Conservation (phyloP, 2,329 filamentous ascomycete species). For the Berkeleyomyces basicola region DNA sequence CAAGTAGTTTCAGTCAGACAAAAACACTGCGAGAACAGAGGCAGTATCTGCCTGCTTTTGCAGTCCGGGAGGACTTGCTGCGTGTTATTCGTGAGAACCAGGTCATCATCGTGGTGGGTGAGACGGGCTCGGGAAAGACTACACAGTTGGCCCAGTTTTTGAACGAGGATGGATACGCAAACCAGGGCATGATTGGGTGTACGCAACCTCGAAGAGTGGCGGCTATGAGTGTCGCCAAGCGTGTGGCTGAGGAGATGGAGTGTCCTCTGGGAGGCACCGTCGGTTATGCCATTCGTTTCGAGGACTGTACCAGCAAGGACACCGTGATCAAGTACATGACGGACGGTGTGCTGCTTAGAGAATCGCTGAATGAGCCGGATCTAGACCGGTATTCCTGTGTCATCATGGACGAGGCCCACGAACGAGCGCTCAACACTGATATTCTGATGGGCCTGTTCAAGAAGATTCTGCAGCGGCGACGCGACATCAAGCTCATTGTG, state of each 20-base stretch:
- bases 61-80: constrained; percentile 81
- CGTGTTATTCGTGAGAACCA: constrained; percentile 92
- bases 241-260: constrained; percentile 97
- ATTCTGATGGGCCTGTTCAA: constrained; percentile 96
- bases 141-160: constrained; percentile 95
- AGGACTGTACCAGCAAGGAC: constrained; percentile 92
- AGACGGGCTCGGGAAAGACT: constrained; percentile 95
- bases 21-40: constrained; percentile 83
- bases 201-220: constrained; percentile 93
- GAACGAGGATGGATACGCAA: constrained; percentile 85
- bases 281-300: constrained; percentile 94
- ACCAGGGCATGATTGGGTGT: constrained; percentile 79
- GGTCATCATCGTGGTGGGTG: constrained; percentile 88
- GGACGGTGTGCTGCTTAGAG: constrained; percentile 82
- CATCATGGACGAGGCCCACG: constrained; percentile 99
- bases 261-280: constrained; percentile 74
- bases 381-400: constrained; percentile 94
- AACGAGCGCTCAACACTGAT: constrained; percentile 89
- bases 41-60: constrained; percentile 88
- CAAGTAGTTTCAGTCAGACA: constrained; percentile 83
- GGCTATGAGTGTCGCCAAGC: constrained; percentile 97
- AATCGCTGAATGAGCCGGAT: constrained; percentile 83
- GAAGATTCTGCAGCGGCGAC: constrained; percentile 76
- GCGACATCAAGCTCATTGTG: constrained; percentile 90
- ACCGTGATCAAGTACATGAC: constrained; percentile 99